Evolutionary conservation across 441 rosid genomes (phyloP).

Genomic region (Populus hybrid): DNA sequence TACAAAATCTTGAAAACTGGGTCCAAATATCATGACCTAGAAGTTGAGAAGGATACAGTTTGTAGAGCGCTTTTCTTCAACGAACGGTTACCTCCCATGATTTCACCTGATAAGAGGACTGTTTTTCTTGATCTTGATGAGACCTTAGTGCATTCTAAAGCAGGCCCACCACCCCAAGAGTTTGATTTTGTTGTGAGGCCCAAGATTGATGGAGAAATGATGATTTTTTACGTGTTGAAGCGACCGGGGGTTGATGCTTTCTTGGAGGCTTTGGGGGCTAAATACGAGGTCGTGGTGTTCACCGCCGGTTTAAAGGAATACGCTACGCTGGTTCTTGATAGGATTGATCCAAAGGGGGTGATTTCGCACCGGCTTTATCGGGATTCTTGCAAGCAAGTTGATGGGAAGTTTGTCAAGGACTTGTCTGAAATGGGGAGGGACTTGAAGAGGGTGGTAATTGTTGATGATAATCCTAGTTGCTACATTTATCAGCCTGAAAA

Average conservation of each 20-base stretch:
- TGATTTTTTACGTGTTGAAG: slow-evolving; percentile 73
- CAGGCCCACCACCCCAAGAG: slow-evolving; percentile 55
- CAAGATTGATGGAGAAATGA: slow-evolving; percentile 51
- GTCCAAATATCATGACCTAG: background rate
- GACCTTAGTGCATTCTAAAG: slow-evolving; percentile 67
- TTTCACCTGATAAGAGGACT: slow-evolving; percentile 42
- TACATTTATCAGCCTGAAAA: slow-evolving; percentile 74
- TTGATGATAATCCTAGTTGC: slow-evolving; percentile 69
- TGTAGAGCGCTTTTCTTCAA: slow-evolving; percentile 21
- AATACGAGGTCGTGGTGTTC: slow-evolving; percentile 74
- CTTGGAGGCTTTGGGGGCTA: slow-evolving; percentile 44
- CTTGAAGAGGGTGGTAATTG: slow-evolving; percentile 51
- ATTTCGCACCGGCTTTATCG: slow-evolving; percentile 58
- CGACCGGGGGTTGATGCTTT: slow-evolving; percentile 80
- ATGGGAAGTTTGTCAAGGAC: slow-evolving; percentile 70
- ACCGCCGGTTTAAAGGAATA: slow-evolving; percentile 79
- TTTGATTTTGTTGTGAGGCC: slow-evolving; percentile 68
- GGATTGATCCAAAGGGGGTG: slow-evolving; percentile 43
- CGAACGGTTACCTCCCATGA: slow-evolving; percentile 40
- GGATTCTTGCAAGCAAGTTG: slow-evolving; percentile 58
- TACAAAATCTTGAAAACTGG: slow-evolving; percentile 46
- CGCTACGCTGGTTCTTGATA: slow-evolving; percentile 68
- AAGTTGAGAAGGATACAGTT: slow-evolving; percentile 8
- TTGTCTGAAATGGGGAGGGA: slow-evolving; percentile 61
- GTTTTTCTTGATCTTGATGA: slow-evolving; percentile 89